Evolutionary conservation across 768 basidiomycete genomes (phyloP).

Genomic region (Rubroboletus pulcherrimus): DNA sequence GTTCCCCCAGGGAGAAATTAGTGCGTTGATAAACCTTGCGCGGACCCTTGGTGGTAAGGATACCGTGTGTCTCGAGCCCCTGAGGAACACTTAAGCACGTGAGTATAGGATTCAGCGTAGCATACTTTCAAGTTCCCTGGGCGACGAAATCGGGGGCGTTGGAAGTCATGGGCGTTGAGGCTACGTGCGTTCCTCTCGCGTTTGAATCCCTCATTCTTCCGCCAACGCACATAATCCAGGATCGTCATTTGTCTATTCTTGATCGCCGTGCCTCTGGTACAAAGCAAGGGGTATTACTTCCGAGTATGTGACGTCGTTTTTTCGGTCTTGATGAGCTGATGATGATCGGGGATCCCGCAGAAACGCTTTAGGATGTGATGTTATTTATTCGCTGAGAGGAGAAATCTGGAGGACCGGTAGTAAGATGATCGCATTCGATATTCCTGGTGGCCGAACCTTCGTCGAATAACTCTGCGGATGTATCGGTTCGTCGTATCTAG

Average conservation of each 20-base stretch:
- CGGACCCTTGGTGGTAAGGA: slow-evolving; percentile 31
- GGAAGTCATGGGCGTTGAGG: slow-evolving; percentile 37
- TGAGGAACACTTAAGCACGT: not conserved
- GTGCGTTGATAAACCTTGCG: slow-evolving; percentile 41
- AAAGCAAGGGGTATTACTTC: slow-evolving; percentile 32
- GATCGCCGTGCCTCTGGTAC: slow-evolving; percentile 35
- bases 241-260: slow-evolving; percentile 34
- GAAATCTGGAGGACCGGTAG: not conserved
- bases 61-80: not conserved
- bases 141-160: slow-evolving; percentile 33
- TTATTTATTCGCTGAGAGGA: not conserved
- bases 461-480: not conserved
- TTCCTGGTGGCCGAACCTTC: not conserved
- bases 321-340: not conserved
- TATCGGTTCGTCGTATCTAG: not conserved
- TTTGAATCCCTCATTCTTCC: not conserved
- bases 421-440: too few relatives aligned
- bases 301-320: slow-evolving; percentile 26
- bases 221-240: slow-evolving; percentile 11
- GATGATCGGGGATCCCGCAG: slow-evolving; percentile 1
- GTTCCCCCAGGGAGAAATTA: slow-evolving; percentile 36
- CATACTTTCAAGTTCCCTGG: slow-evolving; percentile 42
- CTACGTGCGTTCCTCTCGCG: slow-evolving; percentile 26
- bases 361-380: slow-evolving; percentile 19
- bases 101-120: slow-evolving; percentile 33